phyloP scores from a whole-genome alignment of 2,329 filamentous ascomycete genomes.

The Hawksworthiomyces lignivorus region DNA sequence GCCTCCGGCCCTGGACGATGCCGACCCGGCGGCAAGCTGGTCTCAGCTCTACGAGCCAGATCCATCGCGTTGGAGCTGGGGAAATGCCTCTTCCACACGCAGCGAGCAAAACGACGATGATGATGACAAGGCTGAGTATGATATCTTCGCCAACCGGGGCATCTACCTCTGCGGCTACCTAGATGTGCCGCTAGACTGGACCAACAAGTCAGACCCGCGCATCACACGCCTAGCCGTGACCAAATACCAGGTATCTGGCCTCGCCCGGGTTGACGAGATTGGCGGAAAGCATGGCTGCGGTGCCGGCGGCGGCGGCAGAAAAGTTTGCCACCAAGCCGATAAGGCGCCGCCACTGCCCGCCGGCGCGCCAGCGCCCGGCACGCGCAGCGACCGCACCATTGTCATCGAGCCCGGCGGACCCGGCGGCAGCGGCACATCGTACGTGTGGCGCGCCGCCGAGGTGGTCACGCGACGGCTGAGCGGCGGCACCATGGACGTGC shows the following conservation, averaged over 20 bases:
- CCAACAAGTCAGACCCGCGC: slow-evolving; percentile 33
- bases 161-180: slow-evolving; percentile 42
- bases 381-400: slow-evolving; percentile 34
- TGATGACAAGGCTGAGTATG: slow-evolving; percentile 11
- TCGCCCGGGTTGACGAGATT: slow-evolving; percentile 24
- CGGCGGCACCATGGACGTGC: slow-evolving; percentile 35
- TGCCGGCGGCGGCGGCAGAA: no score
- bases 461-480: slow-evolving; percentile 32
- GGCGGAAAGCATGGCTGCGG: no score
- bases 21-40: slow-evolving; percentile 30
- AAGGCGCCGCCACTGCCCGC: no score
- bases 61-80: slow-evolving; percentile 40
- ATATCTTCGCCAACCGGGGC: slow-evolving; percentile 31
- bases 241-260: slow-evolving; percentile 40
- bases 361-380: background rate
- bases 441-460: slow-evolving; percentile 31
- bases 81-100: slow-evolving; percentile 15
- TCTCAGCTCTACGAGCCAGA: slow-evolving; percentile 33
- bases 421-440: slow-evolving; percentile 35
- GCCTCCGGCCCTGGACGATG: slow-evolving; percentile 34
- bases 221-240: slow-evolving; percentile 40
- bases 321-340: no score
- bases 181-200: slow-evolving; percentile 41
- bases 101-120: background rate
- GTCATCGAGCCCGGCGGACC: slow-evolving; percentile 45